Percentiles rank a stretch among this genome's conserved stretches.
These are phyloP conservation scores for Globisporangium emineosum DNA, from an alignment of 352 stramenopile species.

Conservation along the genomic window DNA sequence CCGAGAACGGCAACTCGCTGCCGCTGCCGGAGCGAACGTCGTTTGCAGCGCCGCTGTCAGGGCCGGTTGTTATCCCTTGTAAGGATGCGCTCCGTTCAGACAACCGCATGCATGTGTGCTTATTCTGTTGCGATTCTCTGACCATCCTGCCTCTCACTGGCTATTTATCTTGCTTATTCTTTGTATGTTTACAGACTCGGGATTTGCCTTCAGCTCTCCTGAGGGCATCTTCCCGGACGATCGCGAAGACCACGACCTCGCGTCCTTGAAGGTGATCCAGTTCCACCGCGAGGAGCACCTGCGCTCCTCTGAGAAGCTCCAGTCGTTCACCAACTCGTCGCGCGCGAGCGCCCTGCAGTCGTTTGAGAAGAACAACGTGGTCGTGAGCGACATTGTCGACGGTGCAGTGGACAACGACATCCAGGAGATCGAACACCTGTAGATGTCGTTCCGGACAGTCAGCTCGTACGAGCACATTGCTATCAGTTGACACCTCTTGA, in stretches of 20 bases:
- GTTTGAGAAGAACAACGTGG: slow-evolving; percentile 14
- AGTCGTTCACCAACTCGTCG: slow-evolving; percentile 7
- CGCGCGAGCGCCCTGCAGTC: background rate
- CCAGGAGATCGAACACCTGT: slow-evolving; percentile 12
- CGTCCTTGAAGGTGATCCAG: slow-evolving; percentile 42
- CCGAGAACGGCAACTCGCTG: slow-evolving; percentile 9
- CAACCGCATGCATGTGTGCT: slow-evolving; percentile 15
- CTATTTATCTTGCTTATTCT: slow-evolving; percentile 12
- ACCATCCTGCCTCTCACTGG: background rate
- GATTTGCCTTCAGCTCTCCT: slow-evolving; percentile 50
- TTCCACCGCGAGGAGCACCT: slow-evolving; percentile 26
- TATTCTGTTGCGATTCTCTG: background rate
- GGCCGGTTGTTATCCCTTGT: slow-evolving; percentile 29
- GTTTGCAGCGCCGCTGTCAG: slow-evolving; percentile 13
- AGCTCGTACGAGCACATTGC: too few relatives aligned
- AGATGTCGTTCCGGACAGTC: background rate
- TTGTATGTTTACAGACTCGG: slow-evolving; percentile 33
- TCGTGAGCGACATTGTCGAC: slow-evolving; percentile 19
- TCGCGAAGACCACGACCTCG: slow-evolving; percentile 29
- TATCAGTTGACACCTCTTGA: background rate
- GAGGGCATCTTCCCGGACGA: slow-evolving; percentile 17
- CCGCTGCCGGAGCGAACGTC: slow-evolving; percentile 9
- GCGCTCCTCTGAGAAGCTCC: slow-evolving; percentile 21
- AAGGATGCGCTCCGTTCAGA: slow-evolving; percentile 12
- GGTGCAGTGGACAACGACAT: background rate